Base-by-base conservation (phyloP, 2,329 filamentous ascomycete species). In the Akanthomyces muscarius region DNA sequence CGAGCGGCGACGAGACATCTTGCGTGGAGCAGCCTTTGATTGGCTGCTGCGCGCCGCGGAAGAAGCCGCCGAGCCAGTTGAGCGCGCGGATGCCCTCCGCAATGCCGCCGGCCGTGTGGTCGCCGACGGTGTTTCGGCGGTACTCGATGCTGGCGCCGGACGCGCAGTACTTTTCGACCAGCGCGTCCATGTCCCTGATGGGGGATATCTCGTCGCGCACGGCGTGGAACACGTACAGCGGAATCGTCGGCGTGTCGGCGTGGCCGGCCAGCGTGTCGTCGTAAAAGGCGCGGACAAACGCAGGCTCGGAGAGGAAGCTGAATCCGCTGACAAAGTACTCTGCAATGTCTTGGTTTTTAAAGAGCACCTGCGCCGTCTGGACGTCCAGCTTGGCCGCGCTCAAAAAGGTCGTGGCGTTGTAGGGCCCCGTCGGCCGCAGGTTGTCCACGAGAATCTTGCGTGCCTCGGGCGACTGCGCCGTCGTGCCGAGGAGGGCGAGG, bases 401-500 rank as follows among this genome's bases (percentile, higher is more conserved):
- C n/a, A 63, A 42, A 23, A 63, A 60, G 1, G 38, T 53, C 18
- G 62, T 60, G 10, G 47, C 42, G 30, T 63, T 63, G 50, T 50
- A 60, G 18, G 50, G 55, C 21, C 62, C 62, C 1, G 54, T 54
- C 48, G 23, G 60, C 36, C 41, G 56, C 11, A 63, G 62, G 6
- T 60, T 63, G 11, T 52, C 50, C 16, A 50, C 50, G 23, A 53
- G 56, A 13, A 59, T 47, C 42, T 55, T 25, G 4, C 41, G 28
- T 7, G 56, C 50, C 1, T 66, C 66, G 0, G 70, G 70, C 8
- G 65, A 68, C 54, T 71, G 70, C 14, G 65, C 70, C 0, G 55
- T 67, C 1, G 71, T 13, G 0, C 70, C 70, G 1, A 71, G 61
- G 0, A 68, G 66, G 0, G 66, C 47, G 6, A 66, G 68, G 1